These are phyloP conservation scores for Cornus controversa DNA, from an alignment of 148 eudicot species.

Conservation along the genomic window DNA sequence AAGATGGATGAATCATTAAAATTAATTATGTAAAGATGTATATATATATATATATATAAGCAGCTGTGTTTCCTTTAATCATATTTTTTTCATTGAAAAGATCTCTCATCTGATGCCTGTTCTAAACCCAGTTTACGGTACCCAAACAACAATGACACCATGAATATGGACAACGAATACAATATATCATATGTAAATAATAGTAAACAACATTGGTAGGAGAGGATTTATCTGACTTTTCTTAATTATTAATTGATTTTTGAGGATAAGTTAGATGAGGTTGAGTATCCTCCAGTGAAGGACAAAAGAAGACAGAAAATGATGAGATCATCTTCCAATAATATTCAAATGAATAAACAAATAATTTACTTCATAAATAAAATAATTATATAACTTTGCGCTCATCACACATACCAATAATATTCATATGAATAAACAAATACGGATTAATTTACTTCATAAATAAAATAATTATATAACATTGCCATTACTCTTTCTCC, in stretches of 20 bases:
- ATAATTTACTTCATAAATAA: not conserved
- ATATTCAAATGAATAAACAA: not conserved
- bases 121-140: too few species aligned
- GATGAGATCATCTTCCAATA: conserved; percentile 11
- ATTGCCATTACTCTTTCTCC: conserved; percentile 24
- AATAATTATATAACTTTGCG: too few species aligned
- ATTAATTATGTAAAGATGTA: too few species aligned
- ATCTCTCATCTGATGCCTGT: too few species aligned
- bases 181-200: not conserved
- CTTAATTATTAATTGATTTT: not conserved
- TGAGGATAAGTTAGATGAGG: conserved; percentile 2
- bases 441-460: not conserved
- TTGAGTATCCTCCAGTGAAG: not conserved
- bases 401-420: too few species aligned
- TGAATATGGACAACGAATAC: conserved; percentile 5
- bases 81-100: too few species aligned
- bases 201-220: not conserved
- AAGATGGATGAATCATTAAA: too few species aligned
- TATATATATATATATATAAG: too few species aligned
- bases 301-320: conserved; percentile 7
- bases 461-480: not conserved
- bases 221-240: conserved; percentile 18
- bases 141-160: not conserved
- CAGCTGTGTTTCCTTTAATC: too few species aligned
- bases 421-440: not conserved